A percentile compares a stretch with the other conserved stretches of the same genome.
These are phyloP conservation scores for Colletotrichum lentis DNA, from an alignment of 2,329 filamentous ascomycete genomes.

Conservation along the genomic window DNA sequence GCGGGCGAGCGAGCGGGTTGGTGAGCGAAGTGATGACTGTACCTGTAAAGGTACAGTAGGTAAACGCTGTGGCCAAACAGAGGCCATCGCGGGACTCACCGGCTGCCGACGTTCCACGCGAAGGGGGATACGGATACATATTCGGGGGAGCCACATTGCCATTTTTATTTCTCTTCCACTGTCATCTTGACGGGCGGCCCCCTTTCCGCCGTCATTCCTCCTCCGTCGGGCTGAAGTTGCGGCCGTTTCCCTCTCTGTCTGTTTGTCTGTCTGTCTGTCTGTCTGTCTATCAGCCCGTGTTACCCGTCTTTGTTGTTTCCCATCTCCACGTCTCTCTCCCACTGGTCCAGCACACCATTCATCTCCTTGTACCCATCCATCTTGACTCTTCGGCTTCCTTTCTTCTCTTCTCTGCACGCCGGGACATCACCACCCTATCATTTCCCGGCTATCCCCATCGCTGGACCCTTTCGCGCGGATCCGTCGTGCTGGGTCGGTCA, in stretches of 20 bases:
- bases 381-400: neutral
- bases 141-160: neutral
- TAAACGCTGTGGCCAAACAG: constrained; percentile 1
- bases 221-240: constrained; percentile 10
- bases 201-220: neutral
- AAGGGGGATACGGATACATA: neutral
- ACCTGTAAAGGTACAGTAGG: too few relatives aligned
- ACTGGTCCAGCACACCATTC: too few relatives aligned
- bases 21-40: too few relatives aligned
- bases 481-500: constrained; percentile 29
- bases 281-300: too few relatives aligned
- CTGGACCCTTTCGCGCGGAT: constrained; percentile 19
- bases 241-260: too few relatives aligned
- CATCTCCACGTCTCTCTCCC: too few relatives aligned
- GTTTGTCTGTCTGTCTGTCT: neutral
- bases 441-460: neutral
- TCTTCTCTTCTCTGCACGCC: neutral
- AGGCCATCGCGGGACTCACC: constrained; percentile 17
- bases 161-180: neutral
- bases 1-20: too few relatives aligned
- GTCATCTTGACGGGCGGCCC: neutral
- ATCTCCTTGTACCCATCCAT: too few relatives aligned
- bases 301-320: too few relatives aligned
- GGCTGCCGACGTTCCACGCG: constrained; percentile 29
- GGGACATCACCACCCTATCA: constrained; percentile 1